phyloP scores from a whole-genome alignment of 2,329 filamentous ascomycete species.

The Paracoccidioides brasiliensis region DNA sequence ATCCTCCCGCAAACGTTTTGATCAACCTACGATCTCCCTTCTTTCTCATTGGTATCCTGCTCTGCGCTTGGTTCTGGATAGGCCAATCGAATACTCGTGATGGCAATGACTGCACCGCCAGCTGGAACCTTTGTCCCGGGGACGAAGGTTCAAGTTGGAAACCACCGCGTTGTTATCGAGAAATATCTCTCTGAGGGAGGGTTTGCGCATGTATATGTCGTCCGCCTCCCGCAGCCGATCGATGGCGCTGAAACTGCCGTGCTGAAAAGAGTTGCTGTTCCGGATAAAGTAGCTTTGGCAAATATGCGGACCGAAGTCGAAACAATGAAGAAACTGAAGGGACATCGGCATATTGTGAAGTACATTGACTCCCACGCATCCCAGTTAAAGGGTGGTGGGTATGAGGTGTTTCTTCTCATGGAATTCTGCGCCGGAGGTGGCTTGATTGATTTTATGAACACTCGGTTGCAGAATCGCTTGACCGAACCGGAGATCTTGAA shows the following conservation, averaged over 20 bases:
- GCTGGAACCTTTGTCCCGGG: constrained; percentile 82
- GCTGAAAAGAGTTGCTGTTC: constrained; percentile 87
- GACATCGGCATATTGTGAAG: constrained; percentile 88
- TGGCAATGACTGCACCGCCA: constrained; percentile 33
- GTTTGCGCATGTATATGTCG: constrained; percentile 96
- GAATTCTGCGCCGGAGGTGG: constrained; percentile 92
- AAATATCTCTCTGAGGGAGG: constrained; percentile 97
- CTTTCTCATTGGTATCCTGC: not conserved
- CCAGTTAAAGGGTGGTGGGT: constrained; percentile 80
- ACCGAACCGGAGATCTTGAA: constrained; percentile 95
- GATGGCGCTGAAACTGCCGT: constrained; percentile 72
- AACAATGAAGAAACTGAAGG: constrained; percentile 99
- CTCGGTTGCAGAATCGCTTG: constrained; percentile 82
- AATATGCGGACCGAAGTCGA: constrained; percentile 98
- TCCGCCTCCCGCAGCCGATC: constrained; percentile 65
- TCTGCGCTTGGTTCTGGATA: not conserved
- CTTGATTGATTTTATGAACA: constrained; percentile 99
- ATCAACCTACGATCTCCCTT: not conserved
- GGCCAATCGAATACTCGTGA: constrained; percentile 19
- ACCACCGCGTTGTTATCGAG: constrained; percentile 84
- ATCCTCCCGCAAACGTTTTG: not conserved
- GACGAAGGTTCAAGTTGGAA: constrained; percentile 92
- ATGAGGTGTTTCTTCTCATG: constrained; percentile 97
- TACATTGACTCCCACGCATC: constrained; percentile 98
- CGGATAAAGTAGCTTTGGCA: constrained; percentile 85